These are phyloP conservation scores for Porogramme epimiltina DNA, from an alignment of 1,284 basidiomycete genomes.

Conservation along the genomic window DNA sequence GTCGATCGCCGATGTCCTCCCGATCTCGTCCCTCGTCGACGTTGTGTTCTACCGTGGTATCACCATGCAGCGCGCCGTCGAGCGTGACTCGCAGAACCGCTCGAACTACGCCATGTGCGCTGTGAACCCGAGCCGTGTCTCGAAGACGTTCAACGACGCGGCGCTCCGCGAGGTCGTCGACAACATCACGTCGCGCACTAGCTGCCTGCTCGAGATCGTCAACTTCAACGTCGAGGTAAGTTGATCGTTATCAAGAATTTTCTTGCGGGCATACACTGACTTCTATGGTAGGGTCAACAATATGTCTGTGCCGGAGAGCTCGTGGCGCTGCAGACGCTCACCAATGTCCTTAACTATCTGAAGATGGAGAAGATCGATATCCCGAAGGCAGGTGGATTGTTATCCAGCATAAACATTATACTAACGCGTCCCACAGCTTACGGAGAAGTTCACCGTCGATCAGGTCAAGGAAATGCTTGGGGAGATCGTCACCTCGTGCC, in stretches of 20 bases:
- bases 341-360: conserved; percentile 95
- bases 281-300: conserved; percentile 76
- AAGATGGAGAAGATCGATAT: conserved; percentile 98
- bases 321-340: conserved; percentile 89
- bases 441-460: conserved; percentile 81
- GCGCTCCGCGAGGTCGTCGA: conserved; percentile 96
- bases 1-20: conserved; percentile 94
- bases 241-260: background rate
- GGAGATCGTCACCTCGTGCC: conserved; percentile 88
- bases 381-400: conserved; percentile 67
- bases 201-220: conserved; percentile 91
- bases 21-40: conserved; percentile 95
- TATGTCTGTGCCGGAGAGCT: conserved; percentile 98
- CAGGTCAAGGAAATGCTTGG: conserved; percentile 91
- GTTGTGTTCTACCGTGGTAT: conserved; percentile 99
- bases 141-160: conserved; percentile 90
- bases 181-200: conserved; percentile 76
- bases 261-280: background rate
- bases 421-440: conserved; percentile 54
- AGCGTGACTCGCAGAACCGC: conserved; percentile 89
- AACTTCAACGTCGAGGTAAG: conserved; percentile 95
- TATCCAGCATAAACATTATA: background rate
- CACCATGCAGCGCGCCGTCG: conserved; percentile 98
- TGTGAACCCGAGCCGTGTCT: conserved; percentile 95
- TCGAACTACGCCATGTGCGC: conserved; percentile 99